Percentiles rank a stretch among this genome's conserved stretches.
phyloP scores from a whole-genome alignment of 352 stramenopile genomes.

The Peronospora destructor region DNA sequence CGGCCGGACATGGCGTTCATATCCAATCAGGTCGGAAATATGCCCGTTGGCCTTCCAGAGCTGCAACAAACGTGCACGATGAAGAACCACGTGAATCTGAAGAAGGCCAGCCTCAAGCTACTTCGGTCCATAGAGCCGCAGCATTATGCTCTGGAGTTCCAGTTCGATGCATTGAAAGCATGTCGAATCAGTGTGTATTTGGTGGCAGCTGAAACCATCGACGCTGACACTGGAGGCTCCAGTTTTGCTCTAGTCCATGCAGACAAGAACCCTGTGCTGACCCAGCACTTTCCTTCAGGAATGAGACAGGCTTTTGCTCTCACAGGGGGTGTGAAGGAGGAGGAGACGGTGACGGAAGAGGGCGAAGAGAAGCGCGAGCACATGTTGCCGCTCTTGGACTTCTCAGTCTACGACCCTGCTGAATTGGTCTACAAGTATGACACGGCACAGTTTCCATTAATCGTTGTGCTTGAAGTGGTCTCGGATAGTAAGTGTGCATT shows the following conservation, averaged over 20 bases:
- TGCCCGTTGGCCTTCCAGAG: conserved; percentile 54
- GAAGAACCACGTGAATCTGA: conserved; percentile 82
- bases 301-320: conserved; percentile 50
- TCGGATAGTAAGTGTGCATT: conserved; percentile 30
- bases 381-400: conserved; percentile 31
- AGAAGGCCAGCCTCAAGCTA: conserved; percentile 71
- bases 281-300: conserved; percentile 39
- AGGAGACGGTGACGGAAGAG: conserved; percentile 1
- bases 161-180: conserved; percentile 73
- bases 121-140: conserved; percentile 15
- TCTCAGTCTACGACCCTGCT: conserved; percentile 28
- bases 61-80: conserved; percentile 80
- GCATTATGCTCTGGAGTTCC: conserved; percentile 51
- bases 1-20: conserved; percentile 83
- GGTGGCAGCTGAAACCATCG: conserved; percentile 56
- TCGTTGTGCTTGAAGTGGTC: conserved; percentile 60
- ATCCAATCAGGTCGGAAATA: conserved; percentile 48
- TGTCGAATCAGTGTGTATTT: conserved; percentile 63
- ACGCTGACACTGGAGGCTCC: conserved; percentile 55
- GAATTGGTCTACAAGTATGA: conserved; percentile 45
- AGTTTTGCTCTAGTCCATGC: conserved; percentile 47
- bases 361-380: conserved; percentile 9
- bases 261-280: conserved; percentile 34
- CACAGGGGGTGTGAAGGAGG: conserved; percentile 11
- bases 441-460: conserved; percentile 50